Evolutionary conservation across 768 basidiomycete genomes (phyloP), one percentile per base, ranked within the genome.

Genomic region (Phaffia tasmanica): DNA sequence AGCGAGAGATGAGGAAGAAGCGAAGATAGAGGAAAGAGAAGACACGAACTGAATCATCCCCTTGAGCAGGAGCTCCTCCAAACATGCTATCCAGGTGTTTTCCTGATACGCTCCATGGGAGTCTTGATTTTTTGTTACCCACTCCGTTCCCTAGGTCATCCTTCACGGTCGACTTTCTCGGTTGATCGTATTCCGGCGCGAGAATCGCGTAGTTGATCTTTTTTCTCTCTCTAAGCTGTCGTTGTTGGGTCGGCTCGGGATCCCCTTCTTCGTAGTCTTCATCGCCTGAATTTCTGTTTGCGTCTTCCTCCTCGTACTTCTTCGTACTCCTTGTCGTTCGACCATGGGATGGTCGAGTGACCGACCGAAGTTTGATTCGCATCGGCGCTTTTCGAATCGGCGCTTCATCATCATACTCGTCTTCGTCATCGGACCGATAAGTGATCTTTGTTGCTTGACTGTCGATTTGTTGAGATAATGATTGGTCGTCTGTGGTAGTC

Each of bases 41-140:
- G 35, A n/a, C 35, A 63, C 62, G n/a, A 54, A 63, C 57, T 59
- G 57, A 48, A 50, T 14, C 18, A 21, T 53, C 62, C 46, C 74
- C 75, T 57, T 67, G 69, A 18, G 71, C 71, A 54, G 72, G 70
- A 3, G 72, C 70, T 60, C 73, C 72, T 16, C 76, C 76, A 72
- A 75, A 71, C 15, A 73, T 72, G 29, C 70, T 63, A 23, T 72
- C 70, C 19, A 75, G 69, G 35, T 73, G 70, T 54, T 70, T 70
- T 14, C 75, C 74, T 25, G 51, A 68, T 30, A 66, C 49, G 48
- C 55, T 65, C 74, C 73, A 74, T 9, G 67, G 67, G 32, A 60
- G 58, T 27, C 49, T 14, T 15, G 23, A 7, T 23, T 42, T 49
- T 29, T 59, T 16, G 59, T 29, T 27, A 25, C 32, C 35, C 15